Evolutionary conservation across 768 basidiomycete species (phyloP).

Genomic region (Leccinum boreale): DNA sequence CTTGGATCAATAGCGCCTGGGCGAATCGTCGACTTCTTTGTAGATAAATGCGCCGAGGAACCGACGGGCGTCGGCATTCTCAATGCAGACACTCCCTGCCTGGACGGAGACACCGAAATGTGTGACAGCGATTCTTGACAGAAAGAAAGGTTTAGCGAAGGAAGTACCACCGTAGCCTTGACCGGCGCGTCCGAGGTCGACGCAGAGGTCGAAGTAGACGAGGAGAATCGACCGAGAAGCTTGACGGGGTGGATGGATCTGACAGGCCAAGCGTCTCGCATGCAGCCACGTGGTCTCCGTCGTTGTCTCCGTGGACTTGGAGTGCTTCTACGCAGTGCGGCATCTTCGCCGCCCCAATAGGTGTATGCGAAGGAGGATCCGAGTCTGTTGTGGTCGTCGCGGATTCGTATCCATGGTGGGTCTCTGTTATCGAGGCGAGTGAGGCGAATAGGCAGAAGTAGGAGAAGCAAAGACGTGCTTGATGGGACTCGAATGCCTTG

Average conservation of each 20-base stretch:
- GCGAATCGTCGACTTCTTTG: neutral
- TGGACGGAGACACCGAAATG: neutral
- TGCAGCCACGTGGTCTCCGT: neutral
- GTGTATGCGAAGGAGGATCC: constrained; percentile 27
- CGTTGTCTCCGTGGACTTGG: constrained; percentile 15
- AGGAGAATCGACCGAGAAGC: constrained; percentile 9
- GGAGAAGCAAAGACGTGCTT: constrained; percentile 2
- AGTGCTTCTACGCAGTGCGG: neutral
- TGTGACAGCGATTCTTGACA: constrained; percentile 10
- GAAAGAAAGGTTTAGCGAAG: constrained; percentile 26
- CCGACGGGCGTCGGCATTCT: constrained; percentile 5
- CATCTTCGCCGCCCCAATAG: constrained; percentile 12
- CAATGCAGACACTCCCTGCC: constrained; percentile 3
- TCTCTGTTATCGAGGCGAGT: constrained; percentile 11
- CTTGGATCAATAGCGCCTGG: neutral
- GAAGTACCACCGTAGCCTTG: constrained; percentile 19
- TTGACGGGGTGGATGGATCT: constrained; percentile 16
- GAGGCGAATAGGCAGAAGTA: neutral
- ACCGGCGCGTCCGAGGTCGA: neutral
- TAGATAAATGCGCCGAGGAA: neutral
- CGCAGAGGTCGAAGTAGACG: neutral
- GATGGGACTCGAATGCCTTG: constrained; percentile 2
- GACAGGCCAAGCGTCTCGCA: constrained; percentile 6
- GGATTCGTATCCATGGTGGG: constrained; percentile 25
- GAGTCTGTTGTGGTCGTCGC: constrained; percentile 28